Evolutionary conservation across 768 basidiomycete species (phyloP), one percentile per base, ranked within the genome.

Genomic region (Chalciporus piperatus): DNA sequence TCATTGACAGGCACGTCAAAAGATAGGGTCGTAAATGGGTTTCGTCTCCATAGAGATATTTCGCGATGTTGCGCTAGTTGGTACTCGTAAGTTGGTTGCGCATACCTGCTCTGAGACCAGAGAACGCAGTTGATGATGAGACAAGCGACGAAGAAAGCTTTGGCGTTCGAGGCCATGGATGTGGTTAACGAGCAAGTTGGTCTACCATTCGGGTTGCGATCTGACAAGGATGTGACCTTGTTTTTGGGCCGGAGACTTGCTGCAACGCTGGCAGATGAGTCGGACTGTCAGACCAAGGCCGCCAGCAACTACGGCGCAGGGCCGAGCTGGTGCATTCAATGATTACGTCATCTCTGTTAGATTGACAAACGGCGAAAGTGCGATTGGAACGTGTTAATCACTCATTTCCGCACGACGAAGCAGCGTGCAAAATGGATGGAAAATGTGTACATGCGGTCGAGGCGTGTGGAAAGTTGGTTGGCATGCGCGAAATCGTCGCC

Each of bases 91-190:
- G 55, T 39, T 35, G 38, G 43, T 11, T 72, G 69, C 11, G 73
- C 75, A 66, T 79, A 80, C 52, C 76, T 75, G 67, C 76, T 76
- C 59, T 75, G 77, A 14, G 87, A 84, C 85, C 82, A 88, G 32
- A 91, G 74, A 19, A 87, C 47, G 61, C 76, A 77, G 56, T 85
- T 84, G 42, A 84, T 39, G 52, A 77, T 61, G 63, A 91, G 69
- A 41, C 77, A 63, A 50, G 75, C 55, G 25, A 79, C 69, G 57
- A 91, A 79, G 17, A 82, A 55, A 13, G 79, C 61, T 66, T 75
- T 81, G 47, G 80, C 71, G 19, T 69, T 59, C 45, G 68, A 68
- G 53, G 80, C 71, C 85, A 87, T 85, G 47, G 41, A 37, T 17
- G 41, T 40, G 14, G 40, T 40, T 35, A 55, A 35, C 42, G 48